phyloP scores from a whole-genome alignment of 805 yeast species.

The Barnettozyma salicaria region DNA sequence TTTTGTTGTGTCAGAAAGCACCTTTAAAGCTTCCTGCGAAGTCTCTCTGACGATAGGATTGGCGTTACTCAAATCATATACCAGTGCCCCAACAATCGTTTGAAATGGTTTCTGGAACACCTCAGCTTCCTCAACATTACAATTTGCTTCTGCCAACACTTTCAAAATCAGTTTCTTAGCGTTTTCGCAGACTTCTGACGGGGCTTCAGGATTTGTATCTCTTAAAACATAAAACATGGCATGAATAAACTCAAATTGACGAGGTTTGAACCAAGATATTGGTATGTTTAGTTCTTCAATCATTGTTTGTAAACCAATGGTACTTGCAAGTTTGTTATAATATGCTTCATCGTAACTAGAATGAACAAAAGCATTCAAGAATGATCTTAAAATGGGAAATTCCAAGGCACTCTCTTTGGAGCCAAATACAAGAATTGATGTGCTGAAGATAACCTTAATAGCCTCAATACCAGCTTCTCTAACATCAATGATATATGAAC shows the following conservation, averaged over 20 bases:
- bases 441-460: constrained; percentile 52
- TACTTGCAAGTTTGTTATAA: constrained; percentile 83
- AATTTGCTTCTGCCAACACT: constrained; percentile 61
- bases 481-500: constrained; percentile 68
- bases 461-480: constrained; percentile 66
- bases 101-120: constrained; percentile 67
- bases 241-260: constrained; percentile 79
- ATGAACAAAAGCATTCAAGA: constrained; percentile 82
- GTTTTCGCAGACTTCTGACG: constrained; percentile 63
- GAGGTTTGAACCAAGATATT: constrained; percentile 60
- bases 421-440: constrained; percentile 66
- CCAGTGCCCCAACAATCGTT: constrained; percentile 80
- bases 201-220: constrained; percentile 86
- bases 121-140: constrained; percentile 52
- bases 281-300: constrained; percentile 65
- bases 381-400: constrained; percentile 67
- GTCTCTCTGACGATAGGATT: constrained; percentile 77
- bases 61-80: constrained; percentile 88
- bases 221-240: constrained; percentile 85
- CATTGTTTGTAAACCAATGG: constrained; percentile 72
- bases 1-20: constrained; percentile 62
- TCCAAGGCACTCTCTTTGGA: constrained; percentile 55
- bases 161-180: constrained; percentile 65
- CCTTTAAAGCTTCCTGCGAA: constrained; percentile 62
- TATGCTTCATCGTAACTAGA: constrained; percentile 87